Percentiles rank a stretch among this genome's conserved stretches.
These are phyloP conservation scores for Sanghuangporus sanghuang DNA, from an alignment of 1,284 basidiomycete genomes.

Conservation along the genomic window DNA sequence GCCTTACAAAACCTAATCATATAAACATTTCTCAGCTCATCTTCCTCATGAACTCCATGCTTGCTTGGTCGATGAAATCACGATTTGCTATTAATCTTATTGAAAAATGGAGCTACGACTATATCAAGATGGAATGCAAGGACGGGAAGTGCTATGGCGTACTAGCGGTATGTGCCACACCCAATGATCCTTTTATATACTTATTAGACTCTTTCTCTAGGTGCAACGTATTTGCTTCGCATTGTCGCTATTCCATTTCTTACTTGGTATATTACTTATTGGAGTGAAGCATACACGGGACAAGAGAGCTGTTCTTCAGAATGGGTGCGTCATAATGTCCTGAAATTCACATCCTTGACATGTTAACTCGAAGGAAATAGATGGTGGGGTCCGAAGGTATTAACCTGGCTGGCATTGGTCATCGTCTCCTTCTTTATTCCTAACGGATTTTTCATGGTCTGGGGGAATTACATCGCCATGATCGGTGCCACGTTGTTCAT, in stretches of 20 bases:
- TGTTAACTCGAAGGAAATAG: slow-evolving; percentile 33
- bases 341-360: not conserved
- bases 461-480: slow-evolving; percentile 90
- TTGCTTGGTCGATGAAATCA: slow-evolving; percentile 96
- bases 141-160: slow-evolving; percentile 95
- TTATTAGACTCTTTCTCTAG: slow-evolving; percentile 32
- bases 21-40: slow-evolving; percentile 60
- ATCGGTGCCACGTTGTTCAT: slow-evolving; percentile 95
- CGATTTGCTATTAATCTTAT: slow-evolving; percentile 84
- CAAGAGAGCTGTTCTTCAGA: slow-evolving; percentile 92
- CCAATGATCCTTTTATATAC: not conserved
- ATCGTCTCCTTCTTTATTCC: slow-evolving; percentile 87
- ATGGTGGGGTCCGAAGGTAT: slow-evolving; percentile 98
- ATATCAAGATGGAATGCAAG: slow-evolving; percentile 96
- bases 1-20: not conserved
- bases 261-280: slow-evolving; percentile 76
- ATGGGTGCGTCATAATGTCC: slow-evolving; percentile 58
- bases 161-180: slow-evolving; percentile 66
- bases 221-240: slow-evolving; percentile 98
- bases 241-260: slow-evolving; percentile 82
- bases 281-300: slow-evolving; percentile 88
- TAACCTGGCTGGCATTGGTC: slow-evolving; percentile 79
- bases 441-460: slow-evolving; percentile 93
- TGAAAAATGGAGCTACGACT: slow-evolving; percentile 92
- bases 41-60: slow-evolving; percentile 92